Evolutionary conservation across 257 asterid genomes (phyloP).

Genomic region (Nicotiana paniculata): DNA sequence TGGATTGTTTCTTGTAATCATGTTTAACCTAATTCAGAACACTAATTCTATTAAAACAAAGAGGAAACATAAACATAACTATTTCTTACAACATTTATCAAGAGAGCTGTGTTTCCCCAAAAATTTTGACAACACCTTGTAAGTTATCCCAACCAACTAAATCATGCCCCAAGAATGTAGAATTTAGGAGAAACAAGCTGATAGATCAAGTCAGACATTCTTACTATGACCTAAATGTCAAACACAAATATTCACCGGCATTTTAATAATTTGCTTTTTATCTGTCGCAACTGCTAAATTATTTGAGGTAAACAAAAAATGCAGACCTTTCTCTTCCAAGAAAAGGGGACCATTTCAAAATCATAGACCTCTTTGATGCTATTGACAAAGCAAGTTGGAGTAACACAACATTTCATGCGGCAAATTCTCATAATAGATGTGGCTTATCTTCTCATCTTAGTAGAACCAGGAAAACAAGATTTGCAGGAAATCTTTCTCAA

Average conservation of each 20-base stretch:
- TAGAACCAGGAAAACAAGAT: background rate
- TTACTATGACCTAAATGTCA: background rate
- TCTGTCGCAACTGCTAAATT: no score
- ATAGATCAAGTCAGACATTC: background rate
- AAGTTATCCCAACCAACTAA: background rate
- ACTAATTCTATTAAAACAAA: background rate
- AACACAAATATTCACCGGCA: background rate
- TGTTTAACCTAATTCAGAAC: no score
- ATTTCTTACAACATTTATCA: background rate
- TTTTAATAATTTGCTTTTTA: no score
- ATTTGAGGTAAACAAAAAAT: no score
- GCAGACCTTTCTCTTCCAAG: no score
- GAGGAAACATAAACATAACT: background rate
- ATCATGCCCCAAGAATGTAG: background rate
- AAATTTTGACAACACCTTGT: background rate
- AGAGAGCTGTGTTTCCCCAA: background rate
- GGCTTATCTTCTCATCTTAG: background rate
- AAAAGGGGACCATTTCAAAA: no score
- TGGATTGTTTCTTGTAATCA: no score
- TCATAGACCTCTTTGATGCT: background rate
- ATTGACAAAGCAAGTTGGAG: background rate
- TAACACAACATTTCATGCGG: background rate
- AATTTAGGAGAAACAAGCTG: background rate
- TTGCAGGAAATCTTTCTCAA: no score
- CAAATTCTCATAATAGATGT: background rate